phyloP scores from a whole-genome alignment of 345 rosid genomes.

The Salix exigua region DNA sequence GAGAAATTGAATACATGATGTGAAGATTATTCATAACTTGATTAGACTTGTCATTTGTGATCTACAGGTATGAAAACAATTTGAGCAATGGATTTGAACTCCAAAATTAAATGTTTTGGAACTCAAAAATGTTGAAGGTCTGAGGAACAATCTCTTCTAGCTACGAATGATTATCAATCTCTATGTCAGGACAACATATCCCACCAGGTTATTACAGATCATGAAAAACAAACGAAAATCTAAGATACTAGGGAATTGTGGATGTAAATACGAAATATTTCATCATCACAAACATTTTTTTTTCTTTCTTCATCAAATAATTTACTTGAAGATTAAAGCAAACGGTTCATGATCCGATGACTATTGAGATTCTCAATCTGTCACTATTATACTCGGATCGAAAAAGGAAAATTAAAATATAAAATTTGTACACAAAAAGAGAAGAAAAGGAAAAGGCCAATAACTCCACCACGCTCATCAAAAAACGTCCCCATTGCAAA shows the following conservation, averaged over 20 bases:
- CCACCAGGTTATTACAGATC: neutral
- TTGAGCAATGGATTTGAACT: neutral
- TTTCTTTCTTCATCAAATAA: neutral
- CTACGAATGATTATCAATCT: too few relatives aligned
- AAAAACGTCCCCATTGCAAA: conserved; percentile 4
- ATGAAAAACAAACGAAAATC: neutral
- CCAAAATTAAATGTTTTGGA: neutral
- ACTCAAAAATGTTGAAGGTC: too few relatives aligned
- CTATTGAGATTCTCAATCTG: conserved; percentile 32
- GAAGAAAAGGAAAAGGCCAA: conserved; percentile 4
- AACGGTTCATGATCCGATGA: conserved; percentile 1
- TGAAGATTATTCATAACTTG: too few relatives aligned
- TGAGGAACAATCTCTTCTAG: neutral
- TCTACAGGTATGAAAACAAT: too few relatives aligned
- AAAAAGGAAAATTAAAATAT: conserved; percentile 9
- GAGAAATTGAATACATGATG: neutral
- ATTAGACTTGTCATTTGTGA: too few relatives aligned
- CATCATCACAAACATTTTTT: neutral
- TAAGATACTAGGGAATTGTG: neutral
- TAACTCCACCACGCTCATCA: conserved; percentile 5
- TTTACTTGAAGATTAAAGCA: neutral
- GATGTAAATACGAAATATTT: neutral
- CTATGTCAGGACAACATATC: neutral
- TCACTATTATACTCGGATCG: conserved; percentile 34
- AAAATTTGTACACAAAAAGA: neutral